Evolutionary conservation across 2,329 filamentous ascomycete species (phyloP).

Genomic region (Fusarium musae): DNA sequence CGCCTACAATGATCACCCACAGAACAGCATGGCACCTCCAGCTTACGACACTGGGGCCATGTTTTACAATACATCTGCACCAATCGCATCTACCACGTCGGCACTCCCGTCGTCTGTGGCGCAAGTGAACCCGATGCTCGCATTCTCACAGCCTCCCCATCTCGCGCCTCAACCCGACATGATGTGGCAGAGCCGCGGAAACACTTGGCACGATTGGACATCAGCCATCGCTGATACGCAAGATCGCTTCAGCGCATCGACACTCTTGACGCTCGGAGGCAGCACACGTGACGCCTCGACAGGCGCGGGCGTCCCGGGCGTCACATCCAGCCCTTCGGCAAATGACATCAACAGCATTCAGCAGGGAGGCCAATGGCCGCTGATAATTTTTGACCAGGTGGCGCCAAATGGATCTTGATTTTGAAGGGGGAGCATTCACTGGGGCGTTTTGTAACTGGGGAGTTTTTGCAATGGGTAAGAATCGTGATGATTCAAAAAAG

Average conservation of each 20-base stretch:
- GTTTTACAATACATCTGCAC: conserved; percentile 44
- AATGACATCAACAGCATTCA: conserved; percentile 46
- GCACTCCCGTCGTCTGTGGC: conserved; percentile 39
- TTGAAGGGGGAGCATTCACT: conserved; percentile 29
- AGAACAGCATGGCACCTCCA: conserved; percentile 34
- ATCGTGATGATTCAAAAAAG: conserved; percentile 7
- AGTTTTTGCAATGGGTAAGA: conserved; percentile 12
- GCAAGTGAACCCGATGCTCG: conserved; percentile 52
- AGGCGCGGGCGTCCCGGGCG: conserved; percentile 27
- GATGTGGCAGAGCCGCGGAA: conserved; percentile 52
- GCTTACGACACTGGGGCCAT: conserved; percentile 46
- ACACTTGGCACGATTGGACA: conserved; percentile 67
- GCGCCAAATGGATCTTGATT: conserved; percentile 41
- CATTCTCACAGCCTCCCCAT: conserved; percentile 55
- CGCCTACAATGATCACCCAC: conserved; percentile 46
- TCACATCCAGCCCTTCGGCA: conserved; percentile 27
- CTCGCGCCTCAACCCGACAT: conserved; percentile 45
- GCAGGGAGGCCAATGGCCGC: conserved; percentile 46
- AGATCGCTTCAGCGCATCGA: conserved; percentile 61
- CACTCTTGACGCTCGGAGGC: conserved; percentile 59
- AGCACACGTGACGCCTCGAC: conserved; percentile 36
- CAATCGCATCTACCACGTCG: conserved; percentile 36
- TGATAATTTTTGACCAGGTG: conserved; percentile 48
- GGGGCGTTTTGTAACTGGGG: conserved; percentile 21
- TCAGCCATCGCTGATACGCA: conserved; percentile 61